These are phyloP conservation scores for Brassica carinata DNA, from an alignment of 345 rosid species.

Conservation along the genomic window DNA sequence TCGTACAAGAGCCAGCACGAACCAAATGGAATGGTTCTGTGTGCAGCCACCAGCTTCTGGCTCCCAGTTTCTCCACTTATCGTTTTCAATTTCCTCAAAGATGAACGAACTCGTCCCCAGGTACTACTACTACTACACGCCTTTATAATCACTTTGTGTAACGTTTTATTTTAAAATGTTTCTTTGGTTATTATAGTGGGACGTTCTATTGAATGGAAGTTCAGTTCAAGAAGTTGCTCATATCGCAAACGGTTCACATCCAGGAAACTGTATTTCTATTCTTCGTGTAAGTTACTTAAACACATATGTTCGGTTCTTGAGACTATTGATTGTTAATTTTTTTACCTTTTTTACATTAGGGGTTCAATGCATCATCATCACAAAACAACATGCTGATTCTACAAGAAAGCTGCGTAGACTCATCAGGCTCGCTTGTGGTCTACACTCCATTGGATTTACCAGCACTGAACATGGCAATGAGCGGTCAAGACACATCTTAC, in stretches of 20 bases:
- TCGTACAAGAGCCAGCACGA: constrained; percentile 57
- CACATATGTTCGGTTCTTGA: background rate
- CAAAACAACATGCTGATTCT: constrained; percentile 94
- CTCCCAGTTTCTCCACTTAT: constrained; percentile 74
- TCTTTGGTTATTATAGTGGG: constrained; percentile 59
- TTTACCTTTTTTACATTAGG: constrained; percentile 42
- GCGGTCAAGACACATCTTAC: constrained; percentile 81
- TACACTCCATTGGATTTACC: constrained; percentile 86
- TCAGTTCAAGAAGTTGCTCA: constrained; percentile 91
- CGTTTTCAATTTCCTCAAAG: constrained; percentile 85
- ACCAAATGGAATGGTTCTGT: constrained; percentile 78
- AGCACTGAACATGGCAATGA: constrained; percentile 81
- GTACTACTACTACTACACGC: constrained; percentile 33
- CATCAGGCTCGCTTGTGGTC: constrained; percentile 75
- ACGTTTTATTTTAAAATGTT: background rate
- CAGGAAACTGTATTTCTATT: constrained; percentile 90
- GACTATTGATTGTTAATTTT: background rate
- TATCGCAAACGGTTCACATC: constrained; percentile 80
- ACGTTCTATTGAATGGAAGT: constrained; percentile 84
- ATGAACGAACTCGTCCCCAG: constrained; percentile 87
- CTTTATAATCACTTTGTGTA: background rate
- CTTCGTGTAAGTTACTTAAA: constrained; percentile 64
- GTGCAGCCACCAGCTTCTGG: constrained; percentile 95
- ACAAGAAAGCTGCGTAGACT: constrained; percentile 93
- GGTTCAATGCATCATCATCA: constrained; percentile 69